phyloP scores from a whole-genome alignment of 352 stramenopile species.

The Globisporangium radiosum region DNA sequence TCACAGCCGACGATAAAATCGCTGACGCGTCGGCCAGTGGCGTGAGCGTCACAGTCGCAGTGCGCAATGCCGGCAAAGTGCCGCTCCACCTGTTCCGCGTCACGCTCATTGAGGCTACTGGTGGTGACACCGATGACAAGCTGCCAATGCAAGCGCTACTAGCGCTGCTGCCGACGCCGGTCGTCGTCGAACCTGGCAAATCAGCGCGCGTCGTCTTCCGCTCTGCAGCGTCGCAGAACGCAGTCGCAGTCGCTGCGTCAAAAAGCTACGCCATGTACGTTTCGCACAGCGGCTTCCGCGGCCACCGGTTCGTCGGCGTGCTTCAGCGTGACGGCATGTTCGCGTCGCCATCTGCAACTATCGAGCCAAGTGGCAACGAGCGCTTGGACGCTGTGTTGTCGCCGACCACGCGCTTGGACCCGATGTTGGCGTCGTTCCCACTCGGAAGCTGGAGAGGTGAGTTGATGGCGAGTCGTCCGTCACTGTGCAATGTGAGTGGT shows the following conservation, averaged over 20 bases:
- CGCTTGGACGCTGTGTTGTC: constrained; percentile 27
- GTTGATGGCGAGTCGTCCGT: background rate
- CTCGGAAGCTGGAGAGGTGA: constrained; percentile 52
- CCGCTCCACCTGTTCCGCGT: constrained; percentile 40
- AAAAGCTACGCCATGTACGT: constrained; percentile 49
- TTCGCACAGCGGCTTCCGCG: constrained; percentile 49
- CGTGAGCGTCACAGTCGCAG: constrained; percentile 13
- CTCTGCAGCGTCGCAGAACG: constrained; percentile 16
- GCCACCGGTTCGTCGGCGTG: constrained; percentile 41
- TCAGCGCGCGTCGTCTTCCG: constrained; percentile 24
- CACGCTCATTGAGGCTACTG: constrained; percentile 14
- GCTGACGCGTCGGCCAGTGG: constrained; percentile 21
- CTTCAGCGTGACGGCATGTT: constrained; percentile 30
- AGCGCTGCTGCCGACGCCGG: constrained; percentile 24
- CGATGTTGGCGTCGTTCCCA: constrained; percentile 31
- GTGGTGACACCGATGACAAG: background rate
- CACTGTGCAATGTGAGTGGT: background rate
- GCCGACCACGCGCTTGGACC: constrained; percentile 16
- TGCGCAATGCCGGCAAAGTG: constrained; percentile 33
- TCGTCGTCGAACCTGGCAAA: constrained; percentile 22
- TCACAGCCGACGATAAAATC: constrained; percentile 15
- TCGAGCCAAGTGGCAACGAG: constrained; percentile 17
- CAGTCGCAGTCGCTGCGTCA: constrained; percentile 17
- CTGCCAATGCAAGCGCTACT: constrained; percentile 5
- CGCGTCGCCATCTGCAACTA: constrained; percentile 9